These are phyloP conservation scores for Inga laurina DNA, from an alignment of 306 rosid genomes.

Conservation along the genomic window DNA sequence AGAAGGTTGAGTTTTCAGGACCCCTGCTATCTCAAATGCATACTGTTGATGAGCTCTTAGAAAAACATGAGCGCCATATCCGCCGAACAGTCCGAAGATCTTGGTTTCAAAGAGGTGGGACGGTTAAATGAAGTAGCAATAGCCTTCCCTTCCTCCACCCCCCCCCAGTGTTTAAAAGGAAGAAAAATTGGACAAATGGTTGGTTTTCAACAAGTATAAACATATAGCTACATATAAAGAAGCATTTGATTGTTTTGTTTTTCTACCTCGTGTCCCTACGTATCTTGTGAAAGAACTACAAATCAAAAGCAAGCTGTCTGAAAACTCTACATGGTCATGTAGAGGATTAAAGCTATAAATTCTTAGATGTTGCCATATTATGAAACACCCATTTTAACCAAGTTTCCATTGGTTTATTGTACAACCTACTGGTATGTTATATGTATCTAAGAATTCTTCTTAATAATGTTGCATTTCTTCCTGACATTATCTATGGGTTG, in stretches of 20 bases:
- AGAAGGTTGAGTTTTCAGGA: constrained; percentile 90
- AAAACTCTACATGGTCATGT: neutral
- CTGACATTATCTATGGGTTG: constrained; percentile 36
- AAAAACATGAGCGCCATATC: constrained; percentile 81
- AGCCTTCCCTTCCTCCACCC: neutral
- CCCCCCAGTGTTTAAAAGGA: neutral
- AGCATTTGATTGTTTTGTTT: neutral
- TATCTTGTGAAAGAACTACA: neutral
- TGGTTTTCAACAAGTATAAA: neutral
- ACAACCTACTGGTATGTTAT: neutral
- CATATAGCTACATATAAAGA: neutral
- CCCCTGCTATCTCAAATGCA: constrained; percentile 79
- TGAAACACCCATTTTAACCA: neutral
- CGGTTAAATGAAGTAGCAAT: neutral
- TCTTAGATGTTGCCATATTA: neutral
- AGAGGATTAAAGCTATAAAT: neutral
- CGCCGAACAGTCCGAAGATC: constrained; percentile 75
- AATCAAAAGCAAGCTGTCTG: neutral
- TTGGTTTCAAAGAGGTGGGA: constrained; percentile 88
- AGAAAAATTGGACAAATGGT: too few relatives aligned
- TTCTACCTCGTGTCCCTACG: neutral
- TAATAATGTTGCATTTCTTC: neutral
- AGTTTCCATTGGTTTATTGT: neutral
- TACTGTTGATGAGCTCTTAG: constrained; percentile 83
- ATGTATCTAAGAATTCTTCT: neutral